A percentile compares a stretch with the other conserved stretches of the same genome.
These are phyloP conservation scores for Podaxis sp. DNA, from an alignment of 768 basidiomycete species.

Conservation along the genomic window DNA sequence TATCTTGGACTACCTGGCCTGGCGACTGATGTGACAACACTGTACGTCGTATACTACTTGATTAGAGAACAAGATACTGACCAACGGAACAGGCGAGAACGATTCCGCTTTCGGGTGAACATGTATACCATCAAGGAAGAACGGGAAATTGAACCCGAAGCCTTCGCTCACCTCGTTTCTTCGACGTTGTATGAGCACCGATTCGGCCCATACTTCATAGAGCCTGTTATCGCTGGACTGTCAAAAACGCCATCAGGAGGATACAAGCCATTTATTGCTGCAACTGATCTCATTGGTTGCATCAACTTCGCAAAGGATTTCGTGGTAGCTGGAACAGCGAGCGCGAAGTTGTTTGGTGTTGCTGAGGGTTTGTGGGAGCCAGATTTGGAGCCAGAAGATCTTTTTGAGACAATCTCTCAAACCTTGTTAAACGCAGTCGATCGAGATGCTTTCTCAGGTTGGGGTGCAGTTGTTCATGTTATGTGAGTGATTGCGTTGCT, in stretches of 20 bases:
- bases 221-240: slow-evolving; percentile 94
- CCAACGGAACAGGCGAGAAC: slow-evolving; percentile 65
- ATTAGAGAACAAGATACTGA: slow-evolving; percentile 12
- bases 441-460: slow-evolving; percentile 94
- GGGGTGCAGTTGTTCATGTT: slow-evolving; percentile 94
- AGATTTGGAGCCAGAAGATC: slow-evolving; percentile 90
- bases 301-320: slow-evolving; percentile 96
- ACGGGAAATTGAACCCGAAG: slow-evolving; percentile 93
- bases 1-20: slow-evolving; percentile 91
- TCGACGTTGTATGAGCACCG: slow-evolving; percentile 94
- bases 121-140: slow-evolving; percentile 99
- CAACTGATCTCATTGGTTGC: slow-evolving; percentile 92
- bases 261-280: slow-evolving; percentile 90
- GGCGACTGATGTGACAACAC: slow-evolving; percentile 88
- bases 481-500: slow-evolving; percentile 59
- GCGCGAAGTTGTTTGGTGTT: slow-evolving; percentile 91
- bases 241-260: slow-evolving; percentile 70
- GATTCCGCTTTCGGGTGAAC: slow-evolving; percentile 91
- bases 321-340: slow-evolving; percentile 92
- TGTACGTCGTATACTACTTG: slow-evolving; percentile 45
- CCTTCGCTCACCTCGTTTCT: slow-evolving; percentile 93
- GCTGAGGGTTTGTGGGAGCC: slow-evolving; percentile 99
- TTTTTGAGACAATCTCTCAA: slow-evolving; percentile 98
- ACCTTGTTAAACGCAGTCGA: slow-evolving; percentile 94
- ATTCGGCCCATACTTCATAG: slow-evolving; percentile 95